Conservation (phyloP, 108 stramenopile species). For the Schizochytrium sp. region DNA sequence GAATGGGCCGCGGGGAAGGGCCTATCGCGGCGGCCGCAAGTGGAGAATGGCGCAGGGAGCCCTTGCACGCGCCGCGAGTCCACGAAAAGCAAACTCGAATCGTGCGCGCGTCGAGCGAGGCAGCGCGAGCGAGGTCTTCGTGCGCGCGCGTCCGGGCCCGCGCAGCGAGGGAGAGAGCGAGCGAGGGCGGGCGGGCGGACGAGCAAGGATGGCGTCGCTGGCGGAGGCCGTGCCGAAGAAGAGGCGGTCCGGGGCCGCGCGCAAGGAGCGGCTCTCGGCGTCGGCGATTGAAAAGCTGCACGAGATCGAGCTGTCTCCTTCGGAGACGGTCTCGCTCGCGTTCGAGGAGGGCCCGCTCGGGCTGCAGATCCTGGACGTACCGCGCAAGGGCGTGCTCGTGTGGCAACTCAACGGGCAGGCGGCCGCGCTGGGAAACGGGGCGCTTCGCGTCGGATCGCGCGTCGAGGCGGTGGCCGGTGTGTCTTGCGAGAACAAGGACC, state of each 20-base stretch:
- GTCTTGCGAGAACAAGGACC: not conserved
- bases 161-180: too few relatives aligned
- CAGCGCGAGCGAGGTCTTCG: too few relatives aligned
- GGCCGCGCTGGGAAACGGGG: not conserved
- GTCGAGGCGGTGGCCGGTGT: not conserved
- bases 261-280: not conserved
- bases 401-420: not conserved
- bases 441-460: not conserved
- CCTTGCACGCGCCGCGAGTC: too few relatives aligned
- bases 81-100: too few relatives aligned
- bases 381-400: not conserved
- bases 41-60: too few relatives aligned
- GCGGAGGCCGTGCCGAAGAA: too few relatives aligned
- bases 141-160: too few relatives aligned
- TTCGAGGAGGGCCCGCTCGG: conserved; percentile 14
- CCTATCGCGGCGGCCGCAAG: too few relatives aligned
- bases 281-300: not conserved
- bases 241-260: not conserved
- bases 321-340: not conserved
- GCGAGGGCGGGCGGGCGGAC: too few relatives aligned
- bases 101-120: too few relatives aligned
- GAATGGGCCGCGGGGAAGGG: too few relatives aligned
- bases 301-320: not conserved
- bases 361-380: not conserved
- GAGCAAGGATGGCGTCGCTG: too few relatives aligned